A percentile compares a stretch with the other conserved stretches of the same genome.
These are phyloP conservation scores for Vairimorpha necatrix DNA, from an alignment of 371 early-diverging fungal genomes.

Conservation along the genomic window DNA sequence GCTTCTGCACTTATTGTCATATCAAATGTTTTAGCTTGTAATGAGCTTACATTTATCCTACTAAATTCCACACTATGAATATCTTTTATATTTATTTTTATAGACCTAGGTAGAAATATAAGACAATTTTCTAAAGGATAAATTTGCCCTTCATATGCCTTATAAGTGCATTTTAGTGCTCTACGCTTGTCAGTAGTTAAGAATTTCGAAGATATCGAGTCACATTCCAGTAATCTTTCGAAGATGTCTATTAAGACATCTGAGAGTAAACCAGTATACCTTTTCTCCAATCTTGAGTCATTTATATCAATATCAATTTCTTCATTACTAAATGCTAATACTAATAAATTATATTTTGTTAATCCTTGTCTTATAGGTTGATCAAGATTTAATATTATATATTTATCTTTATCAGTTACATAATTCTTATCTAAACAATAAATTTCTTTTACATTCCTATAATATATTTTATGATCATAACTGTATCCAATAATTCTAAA, in stretches of 20 bases:
- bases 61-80: slow-evolving; percentile 79
- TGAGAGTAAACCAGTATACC: slow-evolving; percentile 78
- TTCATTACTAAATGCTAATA: slow-evolving; percentile 82
- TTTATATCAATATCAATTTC: slow-evolving; percentile 70
- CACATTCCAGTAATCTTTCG: slow-evolving; percentile 73
- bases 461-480: slow-evolving; percentile 64
- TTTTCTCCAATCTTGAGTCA: slow-evolving; percentile 72
- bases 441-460: slow-evolving; percentile 47
- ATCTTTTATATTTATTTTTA: slow-evolving; percentile 75
- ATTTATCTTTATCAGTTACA: slow-evolving; percentile 46
- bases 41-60: slow-evolving; percentile 61
- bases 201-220: slow-evolving; percentile 70
- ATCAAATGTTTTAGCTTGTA: slow-evolving; percentile 65
- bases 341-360: slow-evolving; percentile 88
- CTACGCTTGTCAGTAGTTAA: slow-evolving; percentile 63
- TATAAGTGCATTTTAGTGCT: slow-evolving; percentile 86
- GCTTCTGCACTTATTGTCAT: slow-evolving; percentile 56
- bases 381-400: slow-evolving; percentile 81
- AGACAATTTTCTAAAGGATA: slow-evolving; percentile 85
- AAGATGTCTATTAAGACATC: slow-evolving; percentile 83
- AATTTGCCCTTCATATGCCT: slow-evolving; percentile 89
- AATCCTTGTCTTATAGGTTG: slow-evolving; percentile 96
- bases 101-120: slow-evolving; percentile 85
- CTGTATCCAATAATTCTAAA: slow-evolving; percentile 60
- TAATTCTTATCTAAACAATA: slow-evolving; percentile 53